Evolutionary conservation across 2,329 filamentous ascomycete genomes (phyloP).

Genomic region (Emergomyces pasteurianus): DNA sequence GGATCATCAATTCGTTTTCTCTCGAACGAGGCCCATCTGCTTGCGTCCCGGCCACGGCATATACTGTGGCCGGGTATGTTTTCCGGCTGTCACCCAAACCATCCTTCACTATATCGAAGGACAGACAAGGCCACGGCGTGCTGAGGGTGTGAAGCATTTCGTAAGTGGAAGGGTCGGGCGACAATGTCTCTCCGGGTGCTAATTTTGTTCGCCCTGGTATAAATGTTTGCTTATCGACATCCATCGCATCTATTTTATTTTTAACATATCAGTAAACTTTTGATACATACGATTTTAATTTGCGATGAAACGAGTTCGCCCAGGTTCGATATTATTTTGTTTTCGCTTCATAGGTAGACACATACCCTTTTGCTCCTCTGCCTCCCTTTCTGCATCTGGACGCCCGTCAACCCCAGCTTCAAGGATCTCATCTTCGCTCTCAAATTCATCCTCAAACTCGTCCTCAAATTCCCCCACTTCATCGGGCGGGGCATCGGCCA

Average conservation of each 20-base stretch:
- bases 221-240: slow-evolving; percentile 87
- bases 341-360: slow-evolving; percentile 12
- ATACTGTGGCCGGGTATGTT: slow-evolving; percentile 90
- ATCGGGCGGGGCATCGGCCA: slow-evolving; percentile 37
- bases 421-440: slow-evolving; percentile 83
- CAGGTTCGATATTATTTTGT: slow-evolving; percentile 4
- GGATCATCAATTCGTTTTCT: slow-evolving; percentile 89
- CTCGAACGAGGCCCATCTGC: slow-evolving; percentile 61
- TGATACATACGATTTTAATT: neutral
- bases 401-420: slow-evolving; percentile 90
- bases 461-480: slow-evolving; percentile 54
- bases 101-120: slow-evolving; percentile 85
- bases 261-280: slow-evolving; percentile 10
- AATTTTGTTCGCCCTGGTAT: slow-evolving; percentile 91
- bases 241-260: slow-evolving; percentile 58
- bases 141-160: slow-evolving; percentile 93
- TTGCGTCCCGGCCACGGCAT: slow-evolving; percentile 89
- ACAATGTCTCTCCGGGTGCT: slow-evolving; percentile 77
- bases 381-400: slow-evolving; percentile 84
- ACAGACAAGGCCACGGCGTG: slow-evolving; percentile 93
- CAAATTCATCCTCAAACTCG: slow-evolving; percentile 93
- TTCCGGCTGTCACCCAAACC: slow-evolving; percentile 76
- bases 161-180: slow-evolving; percentile 88
- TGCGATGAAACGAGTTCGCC: slow-evolving; percentile 6
- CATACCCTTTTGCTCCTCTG: slow-evolving; percentile 59